Evolutionary conservation across 306 rosid genomes (phyloP).

Genomic region (Cicer judaicum): DNA sequence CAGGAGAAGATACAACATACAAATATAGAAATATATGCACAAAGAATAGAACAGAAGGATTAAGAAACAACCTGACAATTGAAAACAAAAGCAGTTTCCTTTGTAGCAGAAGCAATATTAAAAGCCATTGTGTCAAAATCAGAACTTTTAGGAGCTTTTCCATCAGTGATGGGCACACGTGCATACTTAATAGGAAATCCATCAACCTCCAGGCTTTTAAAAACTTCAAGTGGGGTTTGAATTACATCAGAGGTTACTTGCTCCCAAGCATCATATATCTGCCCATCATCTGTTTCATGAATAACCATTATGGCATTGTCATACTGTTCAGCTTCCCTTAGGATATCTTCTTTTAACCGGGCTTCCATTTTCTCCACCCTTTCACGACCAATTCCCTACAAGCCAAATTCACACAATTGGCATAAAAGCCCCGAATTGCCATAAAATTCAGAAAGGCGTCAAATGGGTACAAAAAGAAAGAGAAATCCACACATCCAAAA

Average conservation of each 20-base stretch:
- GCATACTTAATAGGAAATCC: conserved; percentile 91
- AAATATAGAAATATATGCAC: conserved; percentile 18
- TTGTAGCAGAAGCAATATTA: conserved; percentile 79
- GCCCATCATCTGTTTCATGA: conserved; percentile 84
- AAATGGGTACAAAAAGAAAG: not conserved
- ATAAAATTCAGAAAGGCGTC: conserved; percentile 33
- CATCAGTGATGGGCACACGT: conserved; percentile 92
- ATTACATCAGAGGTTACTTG: conserved; percentile 64
- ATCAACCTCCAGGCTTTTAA: conserved; percentile 70
- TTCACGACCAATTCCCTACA: conserved; percentile 86
- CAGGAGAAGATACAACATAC: conserved; percentile 3
- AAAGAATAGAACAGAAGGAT: conserved; percentile 39
- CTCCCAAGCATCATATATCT: conserved; percentile 93
- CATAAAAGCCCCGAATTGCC: conserved; percentile 1
- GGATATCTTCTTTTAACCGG: conserved; percentile 83
- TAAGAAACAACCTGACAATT: conserved; percentile 78
- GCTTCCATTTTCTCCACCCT: conserved; percentile 96
- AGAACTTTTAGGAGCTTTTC: conserved; percentile 95
- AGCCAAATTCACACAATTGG: conserved; percentile 44
- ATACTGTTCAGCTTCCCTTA: conserved; percentile 84
- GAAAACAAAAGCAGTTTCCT: conserved; percentile 88
- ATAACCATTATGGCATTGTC: conserved; percentile 87
- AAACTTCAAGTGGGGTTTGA: conserved; percentile 93
- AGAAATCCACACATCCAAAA: conserved; percentile 8
- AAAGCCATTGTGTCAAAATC: conserved; percentile 76